phyloP scores from a whole-genome alignment of 306 rosid genomes.

The Cicer chorassanicum region DNA sequence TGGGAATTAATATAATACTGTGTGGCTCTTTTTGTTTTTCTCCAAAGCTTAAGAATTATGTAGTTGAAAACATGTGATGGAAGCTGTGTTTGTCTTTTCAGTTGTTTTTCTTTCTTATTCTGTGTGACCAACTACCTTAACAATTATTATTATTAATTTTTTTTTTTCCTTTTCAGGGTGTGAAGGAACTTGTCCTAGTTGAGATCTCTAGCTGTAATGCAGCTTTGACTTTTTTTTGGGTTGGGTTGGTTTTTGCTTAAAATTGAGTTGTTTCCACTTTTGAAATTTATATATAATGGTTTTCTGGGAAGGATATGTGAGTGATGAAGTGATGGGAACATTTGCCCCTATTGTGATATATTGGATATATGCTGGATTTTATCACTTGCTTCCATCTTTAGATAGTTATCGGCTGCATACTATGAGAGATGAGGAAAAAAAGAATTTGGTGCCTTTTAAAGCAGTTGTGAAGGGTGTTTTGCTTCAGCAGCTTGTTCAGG shows the following conservation, averaged over 20 bases:
- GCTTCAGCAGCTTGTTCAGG: constrained; percentile 88
- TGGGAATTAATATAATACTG: neutral
- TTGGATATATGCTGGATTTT: constrained; percentile 86
- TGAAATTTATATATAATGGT: constrained; percentile 51
- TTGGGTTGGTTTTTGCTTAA: constrained; percentile 42
- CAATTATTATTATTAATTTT: neutral
- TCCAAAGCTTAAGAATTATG: constrained; percentile 2
- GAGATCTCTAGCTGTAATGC: constrained; percentile 56
- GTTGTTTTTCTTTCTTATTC: constrained; percentile 21
- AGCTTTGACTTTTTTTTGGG: constrained; percentile 46
- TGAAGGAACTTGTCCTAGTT: constrained; percentile 44
- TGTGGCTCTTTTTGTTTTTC: neutral
- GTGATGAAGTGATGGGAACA: constrained; percentile 87
- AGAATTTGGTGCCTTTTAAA: constrained; percentile 70
- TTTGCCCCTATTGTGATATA: constrained; percentile 86
- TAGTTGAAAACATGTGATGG: constrained; percentile 3
- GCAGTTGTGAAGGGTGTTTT: constrained; percentile 79
- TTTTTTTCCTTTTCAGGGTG: constrained; percentile 51
- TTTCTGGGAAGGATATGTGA: constrained; percentile 80
- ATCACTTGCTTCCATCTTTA: constrained; percentile 71
- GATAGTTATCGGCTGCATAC: constrained; percentile 78
- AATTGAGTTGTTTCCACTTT: constrained; percentile 29
- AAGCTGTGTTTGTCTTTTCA: neutral
- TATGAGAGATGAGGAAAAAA: constrained; percentile 63
- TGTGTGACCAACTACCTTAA: neutral